Conservation (phyloP, 352 stramenopile species). For the Phytopythium cucurbitacearum region DNA sequence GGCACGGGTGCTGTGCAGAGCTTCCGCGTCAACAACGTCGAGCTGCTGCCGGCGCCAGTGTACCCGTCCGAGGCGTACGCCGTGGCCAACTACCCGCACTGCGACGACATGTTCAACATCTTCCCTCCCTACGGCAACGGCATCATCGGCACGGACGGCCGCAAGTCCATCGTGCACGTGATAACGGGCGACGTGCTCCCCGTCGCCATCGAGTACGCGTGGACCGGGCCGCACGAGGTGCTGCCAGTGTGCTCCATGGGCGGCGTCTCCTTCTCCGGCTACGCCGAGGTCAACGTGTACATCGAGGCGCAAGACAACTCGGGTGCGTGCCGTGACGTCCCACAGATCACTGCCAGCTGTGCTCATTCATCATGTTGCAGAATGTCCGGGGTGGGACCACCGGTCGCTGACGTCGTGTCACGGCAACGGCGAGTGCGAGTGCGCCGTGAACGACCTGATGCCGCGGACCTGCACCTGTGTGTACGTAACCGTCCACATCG, state of each 20-base stretch:
- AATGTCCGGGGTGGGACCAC: slow-evolving; percentile 69
- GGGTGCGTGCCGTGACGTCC: slow-evolving; percentile 26
- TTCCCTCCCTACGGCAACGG: slow-evolving; percentile 77
- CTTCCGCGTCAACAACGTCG: slow-evolving; percentile 52
- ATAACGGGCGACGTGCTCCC: slow-evolving; percentile 37
- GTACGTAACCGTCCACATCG: slow-evolving; percentile 30
- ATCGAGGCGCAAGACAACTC: slow-evolving; percentile 77
- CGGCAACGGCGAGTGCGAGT: slow-evolving; percentile 67
- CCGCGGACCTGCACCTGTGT: slow-evolving; percentile 56
- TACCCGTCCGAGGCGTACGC: slow-evolving; percentile 62
- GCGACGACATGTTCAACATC: slow-evolving; percentile 83
- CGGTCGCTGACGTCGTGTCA: slow-evolving; percentile 43
- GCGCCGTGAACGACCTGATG: slow-evolving; percentile 56
- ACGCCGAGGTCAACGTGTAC: slow-evolving; percentile 77
- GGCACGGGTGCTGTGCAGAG: slow-evolving; percentile 56
- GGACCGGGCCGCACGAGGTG: slow-evolving; percentile 47
- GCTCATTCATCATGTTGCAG: slow-evolving; percentile 17
- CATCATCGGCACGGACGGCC: slow-evolving; percentile 50
- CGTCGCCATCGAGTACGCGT: slow-evolving; percentile 52
- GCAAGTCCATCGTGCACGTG: slow-evolving; percentile 58
- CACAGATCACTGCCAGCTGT: not conserved
- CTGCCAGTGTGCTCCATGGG: slow-evolving; percentile 74
- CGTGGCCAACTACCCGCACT: slow-evolving; percentile 73
- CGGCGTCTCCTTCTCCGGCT: slow-evolving; percentile 68
- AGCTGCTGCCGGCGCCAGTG: slow-evolving; percentile 52